phyloP scores from a whole-genome alignment of 495 filamentous ascomycete species.

The Aspergillus heteromorphus region DNA sequence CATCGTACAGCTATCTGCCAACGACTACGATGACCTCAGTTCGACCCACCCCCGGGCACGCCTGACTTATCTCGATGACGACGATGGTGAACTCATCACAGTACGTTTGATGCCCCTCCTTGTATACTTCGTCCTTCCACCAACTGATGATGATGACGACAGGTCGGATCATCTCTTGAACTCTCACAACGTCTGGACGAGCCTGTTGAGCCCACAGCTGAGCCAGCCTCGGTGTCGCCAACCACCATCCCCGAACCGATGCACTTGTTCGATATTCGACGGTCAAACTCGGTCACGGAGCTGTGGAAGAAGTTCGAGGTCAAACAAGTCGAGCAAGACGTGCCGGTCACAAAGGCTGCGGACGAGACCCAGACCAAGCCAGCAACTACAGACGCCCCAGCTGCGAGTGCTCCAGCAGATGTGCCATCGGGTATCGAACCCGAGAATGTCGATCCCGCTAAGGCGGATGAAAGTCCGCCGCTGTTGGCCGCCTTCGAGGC shows the following conservation, averaged over 20 bases:
- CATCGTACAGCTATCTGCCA: conserved; percentile 35
- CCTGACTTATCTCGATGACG: conserved; percentile 50
- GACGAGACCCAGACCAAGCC: background rate
- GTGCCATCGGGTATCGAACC: background rate
- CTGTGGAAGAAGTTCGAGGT: conserved; percentile 36
- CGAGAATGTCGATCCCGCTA: background rate
- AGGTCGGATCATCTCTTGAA: conserved; percentile 49
- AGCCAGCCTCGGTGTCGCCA: conserved; percentile 6
- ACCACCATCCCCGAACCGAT: conserved; percentile 23
- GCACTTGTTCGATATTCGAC: conserved; percentile 46
- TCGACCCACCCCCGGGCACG: conserved; percentile 43
- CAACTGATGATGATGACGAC: conserved; percentile 13
- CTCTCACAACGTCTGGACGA: conserved; percentile 48
- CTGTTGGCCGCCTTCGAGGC: conserved; percentile 48
- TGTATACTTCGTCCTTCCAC: background rate
- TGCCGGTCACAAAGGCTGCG: background rate
- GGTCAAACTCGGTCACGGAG: conserved; percentile 38
- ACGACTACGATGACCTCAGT: conserved; percentile 47
- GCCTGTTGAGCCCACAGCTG: conserved; percentile 17
- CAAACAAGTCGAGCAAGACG: background rate
- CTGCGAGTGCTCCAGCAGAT: conserved; percentile 1
- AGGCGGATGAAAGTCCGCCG: conserved; percentile 22
- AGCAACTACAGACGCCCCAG: background rate
- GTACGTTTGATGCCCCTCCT: conserved; percentile 25
- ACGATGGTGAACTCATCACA: conserved; percentile 50